Percentiles rank a stretch among this genome's conserved stretches.
phyloP scores from a whole-genome alignment of 2,329 filamentous ascomycete genomes.

The Diplodia corticola region DNA sequence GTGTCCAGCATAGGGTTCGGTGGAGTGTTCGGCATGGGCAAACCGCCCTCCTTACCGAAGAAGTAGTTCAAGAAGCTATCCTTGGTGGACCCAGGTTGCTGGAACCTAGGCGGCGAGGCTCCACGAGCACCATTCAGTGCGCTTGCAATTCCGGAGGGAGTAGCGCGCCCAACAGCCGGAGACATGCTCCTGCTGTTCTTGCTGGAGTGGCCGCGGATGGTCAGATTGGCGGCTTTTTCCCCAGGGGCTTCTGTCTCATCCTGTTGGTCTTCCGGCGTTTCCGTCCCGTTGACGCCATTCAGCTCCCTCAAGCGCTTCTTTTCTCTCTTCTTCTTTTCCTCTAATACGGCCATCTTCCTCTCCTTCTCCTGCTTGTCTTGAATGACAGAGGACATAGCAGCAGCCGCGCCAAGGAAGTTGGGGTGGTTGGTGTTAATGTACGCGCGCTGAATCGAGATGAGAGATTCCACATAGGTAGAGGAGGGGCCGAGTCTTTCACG shows the following conservation, averaged over 20 bases:
- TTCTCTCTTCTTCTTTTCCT: conserved; percentile 85
- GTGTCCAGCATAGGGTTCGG: conserved; percentile 28
- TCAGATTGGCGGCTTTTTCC: conserved; percentile 55
- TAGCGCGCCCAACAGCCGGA: conserved; percentile 63
- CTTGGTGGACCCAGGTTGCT: conserved; percentile 57
- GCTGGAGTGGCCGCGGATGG: conserved; percentile 60
- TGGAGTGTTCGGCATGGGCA: conserved; percentile 42
- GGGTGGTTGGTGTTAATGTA: conserved; percentile 99
- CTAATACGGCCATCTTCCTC: conserved; percentile 65
- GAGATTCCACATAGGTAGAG: conserved; percentile 88
- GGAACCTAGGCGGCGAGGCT: conserved; percentile 61
- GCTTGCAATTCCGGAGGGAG: conserved; percentile 67
- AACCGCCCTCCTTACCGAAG: conserved; percentile 87
- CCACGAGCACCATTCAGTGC: conserved; percentile 67
- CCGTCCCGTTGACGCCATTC: conserved; percentile 71
- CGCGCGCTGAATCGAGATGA: conserved; percentile 94
- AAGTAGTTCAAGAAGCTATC: conserved; percentile 99
- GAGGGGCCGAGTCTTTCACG: conserved; percentile 88
- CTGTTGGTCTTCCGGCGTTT: conserved; percentile 62
- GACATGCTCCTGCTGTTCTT: conserved; percentile 77
- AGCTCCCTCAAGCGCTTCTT: conserved; percentile 80
- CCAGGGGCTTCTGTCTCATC: conserved; percentile 56
- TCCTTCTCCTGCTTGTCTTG: conserved; percentile 93
- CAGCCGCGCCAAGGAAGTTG: conserved; percentile 94
- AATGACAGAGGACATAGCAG: conserved; percentile 96